Evolutionary conservation across 2,329 filamentous ascomycete genomes (phyloP).

Genomic region (Mycocentrospora acerina): DNA sequence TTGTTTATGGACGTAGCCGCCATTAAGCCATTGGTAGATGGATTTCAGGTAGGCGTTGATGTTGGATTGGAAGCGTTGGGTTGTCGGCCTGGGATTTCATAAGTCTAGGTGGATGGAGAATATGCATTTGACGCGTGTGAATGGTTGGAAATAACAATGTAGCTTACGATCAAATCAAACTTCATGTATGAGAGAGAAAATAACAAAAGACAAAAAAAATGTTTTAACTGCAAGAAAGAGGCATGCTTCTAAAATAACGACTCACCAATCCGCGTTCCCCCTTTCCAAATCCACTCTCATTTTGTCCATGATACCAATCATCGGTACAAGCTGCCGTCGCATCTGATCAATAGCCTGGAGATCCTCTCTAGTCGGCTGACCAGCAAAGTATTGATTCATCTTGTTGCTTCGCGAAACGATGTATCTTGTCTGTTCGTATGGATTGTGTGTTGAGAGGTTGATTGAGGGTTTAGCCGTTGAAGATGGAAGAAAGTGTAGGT

Average conservation of each 20-base stretch:
- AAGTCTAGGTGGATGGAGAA: too few species aligned
- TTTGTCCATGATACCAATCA: constrained; percentile 26
- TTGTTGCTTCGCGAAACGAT: constrained; percentile 1
- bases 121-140: too few species aligned
- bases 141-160: too few species aligned
- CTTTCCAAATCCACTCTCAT: constrained; percentile 24
- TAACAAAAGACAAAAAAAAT: constrained; percentile 29
- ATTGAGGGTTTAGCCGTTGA: neutral
- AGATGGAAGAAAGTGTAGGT: constrained; percentile 1
- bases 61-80: constrained; percentile 12
- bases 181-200: neutral
- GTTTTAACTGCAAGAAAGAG: neutral
- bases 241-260: neutral
- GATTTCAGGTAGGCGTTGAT: constrained; percentile 20
- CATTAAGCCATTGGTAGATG: constrained; percentile 23
- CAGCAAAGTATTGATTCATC: constrained; percentile 31
- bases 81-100: constrained; percentile 15
- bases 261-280: constrained; percentile 24
- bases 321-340: constrained; percentile 26
- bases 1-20: constrained; percentile 16
- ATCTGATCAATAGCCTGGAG: constrained; percentile 22
- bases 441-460: neutral
- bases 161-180: too few species aligned
- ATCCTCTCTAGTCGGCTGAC: constrained; percentile 25
- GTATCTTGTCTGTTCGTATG: neutral